Evolutionary conservation across 202 grass and related monocot genomes (phyloP).

Genomic region (Hordeum pubiflorum): DNA sequence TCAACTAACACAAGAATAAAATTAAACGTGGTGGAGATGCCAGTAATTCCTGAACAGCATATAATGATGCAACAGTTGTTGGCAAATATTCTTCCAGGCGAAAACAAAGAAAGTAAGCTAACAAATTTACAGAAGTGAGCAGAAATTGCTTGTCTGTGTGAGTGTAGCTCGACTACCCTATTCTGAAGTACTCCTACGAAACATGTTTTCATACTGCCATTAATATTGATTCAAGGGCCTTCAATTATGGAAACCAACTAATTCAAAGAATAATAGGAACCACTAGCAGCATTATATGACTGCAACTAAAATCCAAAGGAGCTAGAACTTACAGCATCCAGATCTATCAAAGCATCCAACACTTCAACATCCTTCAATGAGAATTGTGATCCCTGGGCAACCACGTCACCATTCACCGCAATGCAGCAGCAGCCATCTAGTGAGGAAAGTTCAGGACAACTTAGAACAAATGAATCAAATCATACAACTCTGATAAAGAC

Average conservation of each 20-base stretch:
- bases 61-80: not conserved
- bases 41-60: not conserved
- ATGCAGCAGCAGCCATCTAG: constrained; percentile 93
- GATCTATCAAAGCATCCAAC: constrained; percentile 76
- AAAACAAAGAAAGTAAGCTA: not conserved
- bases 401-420: constrained; percentile 80
- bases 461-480: not conserved
- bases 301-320: not conserved
- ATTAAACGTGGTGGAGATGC: not conserved
- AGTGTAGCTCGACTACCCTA: not conserved
- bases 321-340: constrained; percentile 69
- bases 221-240: not conserved
- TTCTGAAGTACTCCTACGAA: not conserved
- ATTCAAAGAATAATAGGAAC: not conserved
- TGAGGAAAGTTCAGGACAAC: not conserved
- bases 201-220: not conserved
- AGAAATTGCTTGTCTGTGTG: not conserved
- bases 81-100: not conserved
- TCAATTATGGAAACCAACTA: not conserved
- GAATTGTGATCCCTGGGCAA: constrained; percentile 93
- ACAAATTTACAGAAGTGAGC: not conserved
- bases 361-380: constrained; percentile 98
- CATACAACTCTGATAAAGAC: not conserved
- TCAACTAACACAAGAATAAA: not conserved
- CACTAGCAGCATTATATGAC: not conserved